Conservation (phyloP, 2,329 filamentous ascomycete genomes). For the Ophiostoma montium region DNA sequence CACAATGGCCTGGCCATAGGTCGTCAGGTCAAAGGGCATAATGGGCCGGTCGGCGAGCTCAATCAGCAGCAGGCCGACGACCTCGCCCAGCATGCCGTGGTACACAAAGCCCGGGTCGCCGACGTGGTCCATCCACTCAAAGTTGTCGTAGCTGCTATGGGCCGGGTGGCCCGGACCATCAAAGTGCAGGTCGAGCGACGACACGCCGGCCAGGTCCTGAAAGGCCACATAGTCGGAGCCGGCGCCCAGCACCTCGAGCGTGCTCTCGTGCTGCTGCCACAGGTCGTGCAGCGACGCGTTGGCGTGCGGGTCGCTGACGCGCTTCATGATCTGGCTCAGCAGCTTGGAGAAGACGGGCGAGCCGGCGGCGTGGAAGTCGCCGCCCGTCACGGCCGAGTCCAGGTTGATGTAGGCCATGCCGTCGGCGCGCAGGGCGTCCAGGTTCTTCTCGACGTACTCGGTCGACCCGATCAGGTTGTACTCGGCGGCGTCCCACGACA, state of each 20-base stretch:
- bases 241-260: slow-evolving; percentile 56
- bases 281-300: slow-evolving; percentile 61
- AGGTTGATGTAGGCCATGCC: slow-evolving; percentile 86
- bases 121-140: slow-evolving; percentile 67
- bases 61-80: slow-evolving; percentile 69
- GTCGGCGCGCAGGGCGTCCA: slow-evolving; percentile 56
- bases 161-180: slow-evolving; percentile 33
- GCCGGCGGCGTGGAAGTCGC: slow-evolving; percentile 60
- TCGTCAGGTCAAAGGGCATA: slow-evolving; percentile 64
- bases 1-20: slow-evolving; percentile 55
- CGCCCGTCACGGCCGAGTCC: slow-evolving; percentile 65
- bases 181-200: slow-evolving; percentile 77
- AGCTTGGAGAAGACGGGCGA: slow-evolving; percentile 67
- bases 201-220: slow-evolving; percentile 79
- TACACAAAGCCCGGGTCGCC: slow-evolving; percentile 75
- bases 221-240: slow-evolving; percentile 81
- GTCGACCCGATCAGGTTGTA: slow-evolving; percentile 93
- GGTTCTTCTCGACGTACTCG: slow-evolving; percentile 80
- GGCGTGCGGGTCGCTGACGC: slow-evolving; percentile 55
- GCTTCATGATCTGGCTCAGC: slow-evolving; percentile 57
- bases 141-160: slow-evolving; percentile 80
- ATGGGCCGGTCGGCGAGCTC: slow-evolving; percentile 72
- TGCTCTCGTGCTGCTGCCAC: slow-evolving; percentile 52
- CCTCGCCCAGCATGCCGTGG: slow-evolving; percentile 63
- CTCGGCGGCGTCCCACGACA: slow-evolving; percentile 88